A percentile compares a stretch with the other conserved stretches of the same genome.
Conservation (phyloP, 805 yeast genomes). For the Myxozyma nipponensis region DNA sequence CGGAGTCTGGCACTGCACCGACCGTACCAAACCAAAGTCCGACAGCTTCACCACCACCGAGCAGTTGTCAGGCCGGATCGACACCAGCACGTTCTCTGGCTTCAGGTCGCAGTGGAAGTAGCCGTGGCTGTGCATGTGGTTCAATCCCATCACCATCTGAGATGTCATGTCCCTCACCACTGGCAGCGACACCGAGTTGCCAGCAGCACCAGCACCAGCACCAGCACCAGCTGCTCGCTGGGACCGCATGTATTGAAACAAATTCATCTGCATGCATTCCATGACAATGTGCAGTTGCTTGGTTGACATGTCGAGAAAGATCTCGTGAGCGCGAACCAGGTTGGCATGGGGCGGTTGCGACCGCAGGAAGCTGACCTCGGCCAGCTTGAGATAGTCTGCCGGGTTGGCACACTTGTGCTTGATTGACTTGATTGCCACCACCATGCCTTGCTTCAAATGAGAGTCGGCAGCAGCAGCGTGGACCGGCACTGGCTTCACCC, state of each 20-base stretch:
- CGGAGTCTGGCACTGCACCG: slow-evolving; percentile 54
- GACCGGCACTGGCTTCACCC: not conserved
- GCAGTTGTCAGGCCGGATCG: slow-evolving; percentile 36
- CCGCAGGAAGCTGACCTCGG: slow-evolving; percentile 38
- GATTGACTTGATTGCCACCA: slow-evolving; percentile 82
- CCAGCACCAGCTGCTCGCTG: no score
- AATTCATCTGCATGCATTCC: slow-evolving; percentile 83
- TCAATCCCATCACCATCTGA: slow-evolving; percentile 71
- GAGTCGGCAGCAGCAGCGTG: slow-evolving; percentile 1
- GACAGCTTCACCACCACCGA: slow-evolving; percentile 78
- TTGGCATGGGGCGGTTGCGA: slow-evolving; percentile 65
- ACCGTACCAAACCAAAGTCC: slow-evolving; percentile 90
- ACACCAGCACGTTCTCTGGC: slow-evolving; percentile 86
- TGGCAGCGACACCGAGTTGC: not conserved
- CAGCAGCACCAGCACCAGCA: not conserved
- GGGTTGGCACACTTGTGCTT: slow-evolving; percentile 50
- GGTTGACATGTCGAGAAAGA: slow-evolving; percentile 63
- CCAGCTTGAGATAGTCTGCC: slow-evolving; percentile 48
- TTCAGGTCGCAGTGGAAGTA: slow-evolving; percentile 87
- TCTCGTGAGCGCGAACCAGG: slow-evolving; percentile 70
- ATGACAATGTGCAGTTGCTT: slow-evolving; percentile 72
- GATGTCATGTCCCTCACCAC: slow-evolving; percentile 41
- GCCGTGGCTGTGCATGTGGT: slow-evolving; percentile 69
- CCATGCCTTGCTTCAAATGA: slow-evolving; percentile 5
- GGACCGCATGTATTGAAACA: slow-evolving; percentile 48